A percentile compares a stretch with the other conserved stretches of the same genome.
Evolutionary conservation across 1,139 yeast genomes (phyloP).

Genomic region (Suhomyces terraborum): DNA sequence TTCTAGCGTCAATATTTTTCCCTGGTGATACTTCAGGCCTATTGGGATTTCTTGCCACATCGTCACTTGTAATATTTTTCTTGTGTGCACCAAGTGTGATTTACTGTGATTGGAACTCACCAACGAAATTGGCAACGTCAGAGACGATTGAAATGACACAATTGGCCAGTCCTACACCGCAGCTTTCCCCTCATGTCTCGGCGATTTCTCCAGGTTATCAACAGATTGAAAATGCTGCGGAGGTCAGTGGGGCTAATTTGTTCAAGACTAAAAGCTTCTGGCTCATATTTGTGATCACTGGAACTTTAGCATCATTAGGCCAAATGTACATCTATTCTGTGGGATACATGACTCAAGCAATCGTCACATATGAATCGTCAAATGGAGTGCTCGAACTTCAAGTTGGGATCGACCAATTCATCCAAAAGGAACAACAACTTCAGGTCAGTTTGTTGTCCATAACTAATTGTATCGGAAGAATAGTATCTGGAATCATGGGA

Average conservation of each 20-base stretch:
- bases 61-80: constrained; percentile 39
- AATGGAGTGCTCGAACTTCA: neutral
- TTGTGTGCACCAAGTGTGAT: constrained; percentile 53
- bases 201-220: constrained; percentile 11
- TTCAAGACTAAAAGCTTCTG: constrained; percentile 46
- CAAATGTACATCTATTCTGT: constrained; percentile 66
- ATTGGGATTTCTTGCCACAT: constrained; percentile 47
- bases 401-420: constrained; percentile 11
- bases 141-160: constrained; percentile 17
- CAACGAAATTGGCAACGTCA: neutral
- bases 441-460: constrained; percentile 59
- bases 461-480: constrained; percentile 56
- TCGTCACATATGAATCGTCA: constrained; percentile 25
- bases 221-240: constrained; percentile 4
- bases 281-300: constrained; percentile 49
- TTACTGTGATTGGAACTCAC: constrained; percentile 36
- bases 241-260: constrained; percentile 27
- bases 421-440: constrained; percentile 53
- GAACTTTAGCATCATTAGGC: constrained; percentile 56
- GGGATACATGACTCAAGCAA: constrained; percentile 60
- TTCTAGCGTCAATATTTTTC: constrained; percentile 47
- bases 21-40: constrained; percentile 55
- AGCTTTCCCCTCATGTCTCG: constrained; percentile 12
- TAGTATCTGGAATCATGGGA: constrained; percentile 53
- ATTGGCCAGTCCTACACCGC: constrained; percentile 13